Evolutionary conservation across 2,329 filamentous ascomycete genomes (phyloP).

Genomic region (Exophiala mesophila): DNA sequence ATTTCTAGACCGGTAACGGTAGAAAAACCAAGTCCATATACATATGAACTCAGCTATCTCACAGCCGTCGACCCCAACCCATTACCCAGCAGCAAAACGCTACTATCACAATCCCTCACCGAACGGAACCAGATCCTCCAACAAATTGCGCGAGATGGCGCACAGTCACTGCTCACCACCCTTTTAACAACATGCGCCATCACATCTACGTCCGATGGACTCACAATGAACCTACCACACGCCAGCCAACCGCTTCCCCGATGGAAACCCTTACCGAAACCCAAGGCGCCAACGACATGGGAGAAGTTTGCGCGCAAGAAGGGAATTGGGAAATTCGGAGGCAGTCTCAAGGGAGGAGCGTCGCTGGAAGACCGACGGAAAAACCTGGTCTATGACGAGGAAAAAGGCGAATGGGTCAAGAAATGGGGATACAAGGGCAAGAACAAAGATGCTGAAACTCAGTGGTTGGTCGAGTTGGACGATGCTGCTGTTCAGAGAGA

Average conservation of each 20-base stretch:
- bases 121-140: constrained; percentile 64
- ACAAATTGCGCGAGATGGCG: constrained; percentile 75
- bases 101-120: constrained; percentile 25
- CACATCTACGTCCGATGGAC: constrained; percentile 60
- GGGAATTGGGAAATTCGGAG: constrained; percentile 80
- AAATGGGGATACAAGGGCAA: constrained; percentile 94
- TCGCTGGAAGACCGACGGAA: constrained; percentile 54
- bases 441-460: constrained; percentile 75
- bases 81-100: constrained; percentile 51
- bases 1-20: constrained; percentile 43
- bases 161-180: constrained; percentile 90
- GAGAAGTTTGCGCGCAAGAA: constrained; percentile 94
- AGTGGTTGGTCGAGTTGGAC: constrained; percentile 92
- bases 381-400: constrained; percentile 80
- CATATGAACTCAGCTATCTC: constrained; percentile 84
- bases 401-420: constrained; percentile 78
- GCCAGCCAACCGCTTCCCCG: constrained; percentile 58
- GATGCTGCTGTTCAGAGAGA: constrained; percentile 68
- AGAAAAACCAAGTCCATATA: constrained; percentile 82
- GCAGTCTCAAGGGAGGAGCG: constrained; percentile 50
- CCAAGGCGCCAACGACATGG: constrained; percentile 87
- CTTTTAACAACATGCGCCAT: constrained; percentile 84
- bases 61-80: constrained; percentile 85
- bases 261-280: constrained; percentile 82
- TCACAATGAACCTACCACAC: constrained; percentile 73